Percentiles rank a stretch among this genome's conserved stretches.
These are phyloP conservation scores for Pseudevernia furfuracea DNA, from an alignment of 495 filamentous ascomycete genomes.

Conservation along the genomic window DNA sequence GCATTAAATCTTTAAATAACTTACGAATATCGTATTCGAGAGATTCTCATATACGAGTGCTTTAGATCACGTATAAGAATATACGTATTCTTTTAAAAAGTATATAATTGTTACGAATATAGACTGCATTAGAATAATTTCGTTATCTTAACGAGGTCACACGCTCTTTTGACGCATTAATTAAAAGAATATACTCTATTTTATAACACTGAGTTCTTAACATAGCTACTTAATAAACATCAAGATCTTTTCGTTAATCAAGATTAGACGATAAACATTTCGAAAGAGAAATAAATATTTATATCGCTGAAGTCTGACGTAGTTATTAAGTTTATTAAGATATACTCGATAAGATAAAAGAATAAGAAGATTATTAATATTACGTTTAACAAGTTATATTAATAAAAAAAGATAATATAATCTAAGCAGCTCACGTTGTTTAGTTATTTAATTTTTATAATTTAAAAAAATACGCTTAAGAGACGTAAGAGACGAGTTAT, in stretches of 20 bases:
- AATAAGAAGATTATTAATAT: conserved; percentile 19
- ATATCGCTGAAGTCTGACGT: neutral
- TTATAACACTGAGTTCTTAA: neutral
- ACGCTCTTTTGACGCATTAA: too few relatives aligned
- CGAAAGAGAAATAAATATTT: conserved; percentile 1
- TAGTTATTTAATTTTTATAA: conserved; percentile 20
- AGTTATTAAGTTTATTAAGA: neutral
- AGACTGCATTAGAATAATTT: too few relatives aligned
- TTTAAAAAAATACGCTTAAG: conserved; percentile 11
- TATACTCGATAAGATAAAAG: conserved; percentile 9
- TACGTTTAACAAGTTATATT: conserved; percentile 20
- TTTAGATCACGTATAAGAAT: too few relatives aligned
- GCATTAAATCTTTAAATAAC: too few relatives aligned
- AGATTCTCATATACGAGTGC: too few relatives aligned
- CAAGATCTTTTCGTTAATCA: neutral
- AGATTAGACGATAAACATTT: neutral
- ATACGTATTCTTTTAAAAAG: too few relatives aligned
- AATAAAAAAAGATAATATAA: conserved; percentile 15
- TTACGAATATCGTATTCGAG: too few relatives aligned
- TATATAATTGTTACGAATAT: too few relatives aligned
- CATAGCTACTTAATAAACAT: conserved; percentile 4
- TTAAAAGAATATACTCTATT: too few relatives aligned
- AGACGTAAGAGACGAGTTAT: neutral
- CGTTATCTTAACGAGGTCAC: neutral
- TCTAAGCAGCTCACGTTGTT: neutral